Conservation (phyloP, 2,329 filamentous ascomycete species). For the Botrytis fabae region DNA sequence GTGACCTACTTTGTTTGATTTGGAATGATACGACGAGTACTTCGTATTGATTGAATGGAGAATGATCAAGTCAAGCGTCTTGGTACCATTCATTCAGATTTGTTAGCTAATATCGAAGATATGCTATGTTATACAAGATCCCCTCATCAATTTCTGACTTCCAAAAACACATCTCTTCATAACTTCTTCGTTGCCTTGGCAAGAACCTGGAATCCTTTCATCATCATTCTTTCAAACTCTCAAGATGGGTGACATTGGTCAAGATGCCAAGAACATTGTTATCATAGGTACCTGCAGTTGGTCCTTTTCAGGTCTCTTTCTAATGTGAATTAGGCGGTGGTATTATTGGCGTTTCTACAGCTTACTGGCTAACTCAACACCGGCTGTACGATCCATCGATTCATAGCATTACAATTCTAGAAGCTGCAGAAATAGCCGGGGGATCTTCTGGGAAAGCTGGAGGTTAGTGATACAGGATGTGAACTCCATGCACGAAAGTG, state of each 20-base stretch:
- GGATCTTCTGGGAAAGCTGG: constrained; percentile 92
- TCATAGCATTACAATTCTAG: constrained; percentile 79
- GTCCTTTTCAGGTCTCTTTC: not conserved
- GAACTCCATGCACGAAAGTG: not conserved
- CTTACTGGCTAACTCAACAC: constrained; percentile 86
- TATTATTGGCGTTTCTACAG: constrained; percentile 85
- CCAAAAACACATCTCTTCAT: not conserved
- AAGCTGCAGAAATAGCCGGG: constrained; percentile 78
- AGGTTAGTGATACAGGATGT: constrained; percentile 46
- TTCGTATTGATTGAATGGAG: not conserved
- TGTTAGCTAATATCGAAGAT: not conserved
- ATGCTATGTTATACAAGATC: not conserved
- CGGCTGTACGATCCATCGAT: constrained; percentile 70
- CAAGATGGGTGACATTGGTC: not conserved
- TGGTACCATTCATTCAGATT: not conserved
- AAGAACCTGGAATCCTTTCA: not conserved
- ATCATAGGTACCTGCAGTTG: constrained; percentile 10
- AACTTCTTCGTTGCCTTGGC: not conserved
- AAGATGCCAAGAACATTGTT: not conserved
- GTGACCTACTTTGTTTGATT: not conserved
- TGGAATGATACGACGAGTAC: not conserved
- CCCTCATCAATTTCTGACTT: not conserved
- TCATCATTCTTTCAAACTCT: not conserved
- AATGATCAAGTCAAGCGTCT: not conserved
- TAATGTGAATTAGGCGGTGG: constrained; percentile 58